Base-by-base conservation (phyloP, 1,139 yeast species). In the Saccharomyces hybrid region DNA sequence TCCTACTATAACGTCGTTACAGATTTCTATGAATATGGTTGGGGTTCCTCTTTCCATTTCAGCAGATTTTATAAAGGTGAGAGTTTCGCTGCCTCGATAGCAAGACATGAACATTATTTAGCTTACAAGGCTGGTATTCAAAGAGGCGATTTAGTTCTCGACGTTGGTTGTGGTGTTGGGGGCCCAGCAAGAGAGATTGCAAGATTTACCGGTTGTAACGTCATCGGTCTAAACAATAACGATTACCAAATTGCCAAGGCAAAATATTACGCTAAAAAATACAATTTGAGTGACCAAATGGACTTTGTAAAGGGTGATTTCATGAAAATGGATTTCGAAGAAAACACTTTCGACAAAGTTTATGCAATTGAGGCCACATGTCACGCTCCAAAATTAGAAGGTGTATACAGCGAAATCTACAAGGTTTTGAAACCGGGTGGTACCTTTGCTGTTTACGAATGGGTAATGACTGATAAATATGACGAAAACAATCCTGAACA, bases 1-100 rank as follows among this genome's bases (percentile, higher is more conserved):
- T 96, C 95, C 69, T 93, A 90, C 79, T 93, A 93, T 78, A 93
- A 93, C 76, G 83, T 93, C 70, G 98, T 89, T 53, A 91, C 99
- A 44, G 99, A 93, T 73, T 88, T 81, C 64, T 93, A 93, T 78
- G 99, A 93, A 76, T 93, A 93, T 73, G 99, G 99, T 50, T 93
- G 99, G 99, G 99, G 99, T 59, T 81, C 96, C 26, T 88, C 96
- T n/a, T 93, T 93, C 88, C 99, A 93, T 73, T 93, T 93, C 72
- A 88, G 96, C 48, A 83, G 96, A 66, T 93, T 85, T 77, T 91
- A 88, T 78, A 80, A 78, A 69, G 98, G 97, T 58, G 99, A 93
- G 76, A 84, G 95, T 44, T 93, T 93, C 76, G 77, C 83, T 68
- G 98, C 93, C 74, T 96, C 98, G 48, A 83, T 89, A 63, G 98